A percentile compares a stretch with the other conserved stretches of the same genome.
phyloP scores from a whole-genome alignment of 352 stramenopile genomes.

The Globisporangium irregulare region DNA sequence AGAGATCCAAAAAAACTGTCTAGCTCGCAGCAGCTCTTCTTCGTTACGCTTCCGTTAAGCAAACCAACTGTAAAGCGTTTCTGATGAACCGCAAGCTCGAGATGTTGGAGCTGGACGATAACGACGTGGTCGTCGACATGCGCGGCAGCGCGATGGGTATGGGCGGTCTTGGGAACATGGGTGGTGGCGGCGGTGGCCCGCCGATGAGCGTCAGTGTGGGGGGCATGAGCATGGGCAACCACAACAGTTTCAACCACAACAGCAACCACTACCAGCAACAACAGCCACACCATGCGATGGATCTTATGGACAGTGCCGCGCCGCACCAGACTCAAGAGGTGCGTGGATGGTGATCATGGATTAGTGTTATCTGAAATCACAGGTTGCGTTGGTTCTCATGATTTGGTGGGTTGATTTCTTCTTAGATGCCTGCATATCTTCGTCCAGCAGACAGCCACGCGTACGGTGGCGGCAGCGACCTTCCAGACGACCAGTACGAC shows the following conservation, averaged over 20 bases:
- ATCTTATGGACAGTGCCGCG: slow-evolving; percentile 4
- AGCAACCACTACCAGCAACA: slow-evolving; percentile 1
- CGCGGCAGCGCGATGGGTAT: slow-evolving; percentile 21
- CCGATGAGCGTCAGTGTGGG: not conserved
- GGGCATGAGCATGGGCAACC: not conserved
- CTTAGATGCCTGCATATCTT: not conserved
- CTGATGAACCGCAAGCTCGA: slow-evolving; percentile 76
- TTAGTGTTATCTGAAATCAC: not conserved
- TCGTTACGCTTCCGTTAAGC: slow-evolving; percentile 9
- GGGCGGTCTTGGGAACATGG: slow-evolving; percentile 29
- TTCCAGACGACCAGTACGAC: slow-evolving; percentile 54
- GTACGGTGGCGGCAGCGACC: slow-evolving; percentile 2
- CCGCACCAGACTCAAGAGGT: slow-evolving; percentile 3
- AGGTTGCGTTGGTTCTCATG: not conserved
- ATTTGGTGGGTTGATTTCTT: not conserved
- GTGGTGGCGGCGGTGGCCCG: slow-evolving; percentile 10
- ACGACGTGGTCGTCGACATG: slow-evolving; percentile 30
- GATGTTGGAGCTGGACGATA: slow-evolving; percentile 48
- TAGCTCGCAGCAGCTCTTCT: not conserved
- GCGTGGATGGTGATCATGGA: not conserved
- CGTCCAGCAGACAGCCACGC: not conserved
- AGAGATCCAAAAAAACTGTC: slow-evolving; percentile 13
- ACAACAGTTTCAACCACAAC: not conserved
- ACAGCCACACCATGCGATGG: not conserved
- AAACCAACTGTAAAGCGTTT: slow-evolving; percentile 13